Base-by-base conservation (phyloP, 169 alveolate species). In the Plasmodium gonderi region DNA sequence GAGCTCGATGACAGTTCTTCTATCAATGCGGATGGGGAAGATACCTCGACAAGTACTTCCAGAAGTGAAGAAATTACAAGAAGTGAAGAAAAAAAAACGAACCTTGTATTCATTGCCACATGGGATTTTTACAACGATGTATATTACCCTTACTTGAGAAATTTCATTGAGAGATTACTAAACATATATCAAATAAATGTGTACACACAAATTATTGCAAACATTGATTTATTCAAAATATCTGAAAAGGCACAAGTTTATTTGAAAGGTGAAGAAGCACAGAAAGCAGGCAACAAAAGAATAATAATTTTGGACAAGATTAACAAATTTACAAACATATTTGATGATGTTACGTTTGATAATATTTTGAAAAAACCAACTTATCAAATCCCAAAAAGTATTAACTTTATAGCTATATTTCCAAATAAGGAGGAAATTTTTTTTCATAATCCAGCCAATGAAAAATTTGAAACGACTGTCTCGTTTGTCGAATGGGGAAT, bases 401-500 rank as follows among this genome's bases (percentile, higher is more conserved):
- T 90, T 23, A 90, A 90, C 31, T 38, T 90, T 12, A 45, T 90
- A 54, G 64, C 76, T 44, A 51, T 90, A 12, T 90, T 90, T 65
- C 94, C 94, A 6, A 77, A 45, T 64, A 80, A 31, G 2, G 49
- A 60, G 0, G 82, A 76, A n/a, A 65, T 90, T 29, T 78, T n/a
- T 77, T 90, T 90, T 90, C 72, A 77, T 40, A 78, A 90, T 26
- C 49, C 79, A 6, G 20, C 80, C 20, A 79, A 23, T 45, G 74
- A 72, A 49, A 78, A 45, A 60, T 38, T 77, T 1, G 94, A 90
- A 77, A 90, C 94, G 51, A 47, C 94, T n/a, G 94, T 65, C 36
- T 90, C 94, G 2, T 77, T 90, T 90, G 44, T 72, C 3, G 94
- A 90, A 47, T 90, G 94, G 94, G 94, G 94, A 6, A 29, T 79